Evolutionary conservation across 768 basidiomycete species (phyloP), one percentile per base, ranked within the genome.

Genomic region (Trichaptum fuscoviolaceum): DNA sequence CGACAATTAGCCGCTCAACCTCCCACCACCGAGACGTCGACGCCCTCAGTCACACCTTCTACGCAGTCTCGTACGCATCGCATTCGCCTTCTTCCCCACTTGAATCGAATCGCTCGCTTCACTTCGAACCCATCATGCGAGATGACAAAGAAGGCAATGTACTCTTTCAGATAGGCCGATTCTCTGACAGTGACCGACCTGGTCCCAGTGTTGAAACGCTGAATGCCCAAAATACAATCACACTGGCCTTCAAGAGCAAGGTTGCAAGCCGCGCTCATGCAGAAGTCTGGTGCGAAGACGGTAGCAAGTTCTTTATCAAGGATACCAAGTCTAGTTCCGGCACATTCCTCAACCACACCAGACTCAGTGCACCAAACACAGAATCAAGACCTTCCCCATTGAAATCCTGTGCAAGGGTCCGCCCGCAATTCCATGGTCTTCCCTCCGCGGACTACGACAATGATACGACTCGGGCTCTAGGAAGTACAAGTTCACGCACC

Each of bases 211-310:
- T 88, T 64, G 82, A 86, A 18, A 85, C 87, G 18, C 65, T 66
- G 20, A 87, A 89, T 71, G 84, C 91, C 26, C 78, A 86, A 35
- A 87, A 85, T 61, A 86, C 90, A 36, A 89, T 88, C 77, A 95
- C 95, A 74, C 88, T 98, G 62, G 95, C 95, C 0, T 99, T 99
- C 84, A 91, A 92, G 78, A 88, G 86, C 76, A 98, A 98, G 77
- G 96, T 98, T 75, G 96, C 98, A 72, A 93, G 91, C 57, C 84
- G 96, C 52, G 88, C 91, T 0, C 96, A 98, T 75, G 96, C 96
- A 0, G 96, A 99, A 82, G 88, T 98, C 35, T 97, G 95, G 94
- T 83, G 87, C 64, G 89, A 91, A 68, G 67, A 70, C 0, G 83
- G 83, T 0, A 84, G 82, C 18, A 84, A 87, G 75, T 97, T 98